Evolutionary conservation across 2,329 filamentous ascomycete species (phyloP).

Genomic region (Pezizomycotina sp.): DNA sequence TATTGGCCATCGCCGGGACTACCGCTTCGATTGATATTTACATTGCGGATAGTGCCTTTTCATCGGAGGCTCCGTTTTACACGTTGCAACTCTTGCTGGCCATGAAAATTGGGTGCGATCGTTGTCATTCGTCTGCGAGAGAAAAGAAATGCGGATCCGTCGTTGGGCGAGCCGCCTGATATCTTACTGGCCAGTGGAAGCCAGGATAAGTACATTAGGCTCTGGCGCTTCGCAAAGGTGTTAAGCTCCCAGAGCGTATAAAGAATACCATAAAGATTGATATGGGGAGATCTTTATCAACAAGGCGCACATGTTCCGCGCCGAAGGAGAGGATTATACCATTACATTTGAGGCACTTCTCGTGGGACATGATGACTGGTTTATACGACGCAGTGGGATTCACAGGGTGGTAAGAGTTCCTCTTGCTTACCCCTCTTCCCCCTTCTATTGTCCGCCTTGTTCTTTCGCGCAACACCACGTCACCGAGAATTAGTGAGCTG

Average conservation of each 20-base stretch:
- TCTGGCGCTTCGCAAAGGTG: constrained; percentile 75
- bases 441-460: too few species aligned
- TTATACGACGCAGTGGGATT: too few species aligned
- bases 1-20: constrained; percentile 77
- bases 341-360: constrained; percentile 87
- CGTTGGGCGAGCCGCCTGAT: constrained; percentile 37
- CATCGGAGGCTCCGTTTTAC: too few species aligned
- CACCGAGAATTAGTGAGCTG: too few species aligned
- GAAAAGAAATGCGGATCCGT: constrained; percentile 29
- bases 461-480: too few species aligned
- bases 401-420: too few species aligned
- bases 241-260: constrained; percentile 41
- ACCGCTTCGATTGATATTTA: too few species aligned
- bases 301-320: constrained; percentile 63
- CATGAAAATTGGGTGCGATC: constrained; percentile 94
- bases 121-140: constrained; percentile 58
- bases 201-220: constrained; percentile 89
- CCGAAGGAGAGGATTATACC: constrained; percentile 45
- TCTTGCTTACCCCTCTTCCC: too few species aligned
- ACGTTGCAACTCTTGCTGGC: constrained; percentile 62
- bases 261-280: constrained; percentile 39
- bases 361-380: constrained; percentile 95
- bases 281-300: constrained; percentile 50
- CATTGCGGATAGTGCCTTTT: too few species aligned
- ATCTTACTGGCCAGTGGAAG: constrained; percentile 79